phyloP scores from a whole-genome alignment of 306 rosid genomes.

The Vachellia collinsii region DNA sequence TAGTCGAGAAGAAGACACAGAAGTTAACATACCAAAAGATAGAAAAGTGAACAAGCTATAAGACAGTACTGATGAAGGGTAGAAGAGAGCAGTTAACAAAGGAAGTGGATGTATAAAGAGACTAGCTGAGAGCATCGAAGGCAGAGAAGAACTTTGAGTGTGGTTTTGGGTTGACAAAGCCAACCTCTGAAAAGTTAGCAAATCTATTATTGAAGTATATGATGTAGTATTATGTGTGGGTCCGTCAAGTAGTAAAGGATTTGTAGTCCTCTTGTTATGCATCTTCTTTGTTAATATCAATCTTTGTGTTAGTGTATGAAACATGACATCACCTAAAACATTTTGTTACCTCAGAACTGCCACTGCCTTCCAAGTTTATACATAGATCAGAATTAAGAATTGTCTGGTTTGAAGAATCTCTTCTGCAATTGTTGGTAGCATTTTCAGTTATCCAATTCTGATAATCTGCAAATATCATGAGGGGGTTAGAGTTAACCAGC shows the following conservation, averaged over 20 bases:
- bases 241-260: background rate
- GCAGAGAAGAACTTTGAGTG: background rate
- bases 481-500: constrained; percentile 19
- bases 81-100: background rate
- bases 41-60: background rate
- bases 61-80: background rate
- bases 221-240: background rate
- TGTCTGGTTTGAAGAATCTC: constrained; percentile 47
- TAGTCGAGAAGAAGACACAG: background rate
- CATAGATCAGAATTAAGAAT: constrained; percentile 55
- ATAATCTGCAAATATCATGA: constrained; percentile 58
- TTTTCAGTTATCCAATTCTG: constrained; percentile 40
- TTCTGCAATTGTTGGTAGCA: constrained; percentile 57
- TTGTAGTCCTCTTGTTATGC: background rate
- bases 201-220: background rate
- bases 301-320: background rate
- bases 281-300: background rate
- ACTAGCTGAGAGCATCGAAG: background rate
- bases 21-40: background rate
- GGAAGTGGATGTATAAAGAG: background rate
- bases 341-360: constrained; percentile 66
- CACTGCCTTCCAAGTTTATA: constrained; percentile 74
- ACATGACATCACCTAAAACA: constrained; percentile 12
- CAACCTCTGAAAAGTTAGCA: background rate
- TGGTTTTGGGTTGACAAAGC: background rate